These are phyloP conservation scores for Musa beccarii DNA, from an alignment of 176 grass and related monocot species.

Conservation along the genomic window DNA sequence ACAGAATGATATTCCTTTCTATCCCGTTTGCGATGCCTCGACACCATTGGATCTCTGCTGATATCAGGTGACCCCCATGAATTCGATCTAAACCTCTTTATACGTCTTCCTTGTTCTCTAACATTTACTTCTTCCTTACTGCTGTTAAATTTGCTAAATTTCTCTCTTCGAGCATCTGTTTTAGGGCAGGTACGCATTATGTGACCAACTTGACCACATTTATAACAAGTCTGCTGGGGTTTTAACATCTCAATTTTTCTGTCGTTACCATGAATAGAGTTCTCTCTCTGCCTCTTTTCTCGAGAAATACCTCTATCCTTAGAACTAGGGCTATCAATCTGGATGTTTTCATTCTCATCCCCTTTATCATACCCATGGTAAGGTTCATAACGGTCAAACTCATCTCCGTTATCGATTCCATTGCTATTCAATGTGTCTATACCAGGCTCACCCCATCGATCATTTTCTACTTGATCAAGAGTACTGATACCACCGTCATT, in stretches of 20 bases:
- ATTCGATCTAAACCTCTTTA: constrained; percentile 19
- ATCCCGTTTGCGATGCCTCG: constrained; percentile 18
- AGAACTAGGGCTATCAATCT: constrained; percentile 25
- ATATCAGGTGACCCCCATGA: constrained; percentile 14
- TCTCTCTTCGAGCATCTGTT: background rate
- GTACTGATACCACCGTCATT: background rate
- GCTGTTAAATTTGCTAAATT: constrained; percentile 19
- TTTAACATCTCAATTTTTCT: background rate
- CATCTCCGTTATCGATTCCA: constrained; percentile 11
- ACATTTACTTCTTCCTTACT: constrained; percentile 19
- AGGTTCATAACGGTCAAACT: constrained; percentile 52
- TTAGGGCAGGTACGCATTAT: background rate
- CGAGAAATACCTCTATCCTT: constrained; percentile 8
- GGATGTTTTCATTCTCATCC: constrained; percentile 24
- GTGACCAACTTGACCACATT: constrained; percentile 1
- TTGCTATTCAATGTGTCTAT: constrained; percentile 11
- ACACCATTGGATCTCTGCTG: constrained; percentile 19
- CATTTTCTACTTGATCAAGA: constrained; percentile 37
- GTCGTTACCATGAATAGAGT: background rate
- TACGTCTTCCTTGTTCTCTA: constrained; percentile 25
- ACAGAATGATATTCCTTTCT: constrained; percentile 25
- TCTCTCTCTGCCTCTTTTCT: constrained; percentile 16
- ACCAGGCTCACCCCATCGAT: constrained; percentile 42
- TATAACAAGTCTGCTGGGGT: constrained; percentile 2
- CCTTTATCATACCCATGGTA: constrained; percentile 45